These are phyloP conservation scores for Colletotrichum eremochloae DNA, from an alignment of 2,329 filamentous ascomycete genomes.

Conservation along the genomic window DNA sequence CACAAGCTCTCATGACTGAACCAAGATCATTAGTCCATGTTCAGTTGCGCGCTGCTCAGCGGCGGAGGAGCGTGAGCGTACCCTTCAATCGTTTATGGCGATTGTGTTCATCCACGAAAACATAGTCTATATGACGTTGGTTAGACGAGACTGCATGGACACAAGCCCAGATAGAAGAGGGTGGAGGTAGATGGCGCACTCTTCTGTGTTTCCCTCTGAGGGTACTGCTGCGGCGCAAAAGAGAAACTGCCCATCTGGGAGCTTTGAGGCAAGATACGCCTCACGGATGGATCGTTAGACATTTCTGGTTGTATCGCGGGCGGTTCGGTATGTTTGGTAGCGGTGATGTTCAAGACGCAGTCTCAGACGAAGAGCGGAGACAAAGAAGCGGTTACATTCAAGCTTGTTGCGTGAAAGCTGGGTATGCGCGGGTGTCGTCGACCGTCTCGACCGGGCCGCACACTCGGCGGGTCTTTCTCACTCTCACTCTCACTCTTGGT, in stretches of 20 bases:
- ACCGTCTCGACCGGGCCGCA: conserved; percentile 29
- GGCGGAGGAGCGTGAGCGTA: conserved; percentile 55
- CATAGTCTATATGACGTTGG: conserved; percentile 79
- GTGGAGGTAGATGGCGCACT: conserved; percentile 67
- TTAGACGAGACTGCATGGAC: conserved; percentile 47
- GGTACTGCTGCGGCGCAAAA: conserved; percentile 74
- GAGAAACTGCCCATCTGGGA: conserved; percentile 81
- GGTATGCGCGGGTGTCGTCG: conserved; percentile 24
- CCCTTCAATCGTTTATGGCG: conserved; percentile 96
- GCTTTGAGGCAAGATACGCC: conserved; percentile 75
- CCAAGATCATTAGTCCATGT: conserved; percentile 22
- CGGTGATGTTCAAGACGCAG: conserved; percentile 40
- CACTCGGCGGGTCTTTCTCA: conserved; percentile 29
- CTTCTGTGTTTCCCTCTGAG: conserved; percentile 81
- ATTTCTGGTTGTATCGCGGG: conserved; percentile 55
- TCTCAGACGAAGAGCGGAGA: conserved; percentile 36
- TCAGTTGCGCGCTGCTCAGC: conserved; percentile 7
- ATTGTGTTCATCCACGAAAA: conserved; percentile 99
- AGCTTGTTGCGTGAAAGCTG: conserved; percentile 16
- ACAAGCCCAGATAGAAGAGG: conserved; percentile 6
- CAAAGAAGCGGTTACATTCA: conserved; percentile 40
- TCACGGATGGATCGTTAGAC: conserved; percentile 73
- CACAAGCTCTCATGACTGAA: conserved; percentile 94
- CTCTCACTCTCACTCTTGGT: conserved; percentile 9
- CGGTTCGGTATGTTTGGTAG: conserved; percentile 25